These are phyloP conservation scores for Trypethelium eluteriae DNA, from an alignment of 495 filamentous ascomycete genomes.

Conservation along the genomic window DNA sequence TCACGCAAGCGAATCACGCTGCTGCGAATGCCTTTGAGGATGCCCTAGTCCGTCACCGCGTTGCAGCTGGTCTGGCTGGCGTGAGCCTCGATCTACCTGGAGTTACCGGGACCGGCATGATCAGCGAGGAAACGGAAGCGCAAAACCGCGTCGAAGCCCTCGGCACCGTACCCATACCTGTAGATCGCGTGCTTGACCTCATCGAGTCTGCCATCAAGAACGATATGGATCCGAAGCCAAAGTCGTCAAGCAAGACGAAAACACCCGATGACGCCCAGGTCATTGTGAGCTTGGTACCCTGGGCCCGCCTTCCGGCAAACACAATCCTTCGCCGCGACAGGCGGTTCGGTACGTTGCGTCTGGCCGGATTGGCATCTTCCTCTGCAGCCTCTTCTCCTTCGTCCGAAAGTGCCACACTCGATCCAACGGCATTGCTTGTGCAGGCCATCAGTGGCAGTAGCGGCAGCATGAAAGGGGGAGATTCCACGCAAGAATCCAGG, in stretches of 20 bases:
- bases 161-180: background rate
- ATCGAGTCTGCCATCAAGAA: background rate
- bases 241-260: background rate
- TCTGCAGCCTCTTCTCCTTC: background rate
- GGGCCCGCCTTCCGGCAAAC: background rate
- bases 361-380: background rate
- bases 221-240: background rate
- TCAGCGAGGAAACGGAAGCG: background rate
- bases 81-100: background rate
- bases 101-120: background rate
- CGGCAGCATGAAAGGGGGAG: background rate
- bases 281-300: background rate
- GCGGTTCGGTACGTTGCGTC: background rate
- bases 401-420: background rate
- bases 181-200: background rate
- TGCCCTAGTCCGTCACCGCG: background rate
- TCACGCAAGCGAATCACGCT: background rate
- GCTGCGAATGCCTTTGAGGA: background rate
- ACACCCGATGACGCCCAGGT: background rate
- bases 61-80: background rate
- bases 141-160: background rate
- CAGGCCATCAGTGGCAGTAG: background rate
- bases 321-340: background rate
- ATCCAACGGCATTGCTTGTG: background rate
- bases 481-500: background rate